Conservation (phyloP, 768 basidiomycete genomes). For the Pisolithus marmoratus region DNA sequence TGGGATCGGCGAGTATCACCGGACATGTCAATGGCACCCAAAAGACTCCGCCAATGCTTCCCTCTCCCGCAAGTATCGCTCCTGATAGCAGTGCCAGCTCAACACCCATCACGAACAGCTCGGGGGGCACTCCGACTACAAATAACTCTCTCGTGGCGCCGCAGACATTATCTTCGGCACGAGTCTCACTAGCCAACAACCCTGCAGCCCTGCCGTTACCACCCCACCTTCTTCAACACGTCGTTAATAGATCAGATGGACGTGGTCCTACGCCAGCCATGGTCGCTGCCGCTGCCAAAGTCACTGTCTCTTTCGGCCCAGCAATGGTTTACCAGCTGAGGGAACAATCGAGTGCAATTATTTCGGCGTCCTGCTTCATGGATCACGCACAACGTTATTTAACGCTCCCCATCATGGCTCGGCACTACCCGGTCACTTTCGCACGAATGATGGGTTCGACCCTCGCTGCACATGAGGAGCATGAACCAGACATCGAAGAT, state of each 20-base stretch:
- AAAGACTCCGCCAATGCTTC: constrained; percentile 68
- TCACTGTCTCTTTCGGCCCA: constrained; percentile 24
- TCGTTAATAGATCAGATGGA: constrained; percentile 25
- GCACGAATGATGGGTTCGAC: constrained; percentile 66
- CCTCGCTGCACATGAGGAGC: constrained; percentile 58
- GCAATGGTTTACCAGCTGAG: constrained; percentile 21
- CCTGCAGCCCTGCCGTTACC: constrained; percentile 32
- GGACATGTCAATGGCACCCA: constrained; percentile 24
- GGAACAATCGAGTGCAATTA: constrained; percentile 31
- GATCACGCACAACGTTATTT: constrained; percentile 46
- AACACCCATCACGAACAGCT: constrained; percentile 57
- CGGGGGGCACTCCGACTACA: constrained; percentile 49
- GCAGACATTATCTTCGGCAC: constrained; percentile 18
- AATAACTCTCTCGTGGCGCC: constrained; percentile 18
- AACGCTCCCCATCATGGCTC: constrained; percentile 61
- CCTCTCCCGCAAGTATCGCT: constrained; percentile 68
- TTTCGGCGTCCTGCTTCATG: constrained; percentile 40
- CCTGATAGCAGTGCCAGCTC: constrained; percentile 69
- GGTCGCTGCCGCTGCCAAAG: constrained; percentile 27
- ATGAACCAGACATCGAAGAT: constrained; percentile 79
- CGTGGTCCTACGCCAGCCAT: constrained; percentile 22
- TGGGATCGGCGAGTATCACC: constrained; percentile 21
- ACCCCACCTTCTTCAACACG: constrained; percentile 28
- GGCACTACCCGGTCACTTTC: constrained; percentile 72
- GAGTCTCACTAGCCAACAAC: constrained; percentile 22